phyloP scores from a whole-genome alignment of 352 stramenopile species.

The Phytophthora hybrid region DNA sequence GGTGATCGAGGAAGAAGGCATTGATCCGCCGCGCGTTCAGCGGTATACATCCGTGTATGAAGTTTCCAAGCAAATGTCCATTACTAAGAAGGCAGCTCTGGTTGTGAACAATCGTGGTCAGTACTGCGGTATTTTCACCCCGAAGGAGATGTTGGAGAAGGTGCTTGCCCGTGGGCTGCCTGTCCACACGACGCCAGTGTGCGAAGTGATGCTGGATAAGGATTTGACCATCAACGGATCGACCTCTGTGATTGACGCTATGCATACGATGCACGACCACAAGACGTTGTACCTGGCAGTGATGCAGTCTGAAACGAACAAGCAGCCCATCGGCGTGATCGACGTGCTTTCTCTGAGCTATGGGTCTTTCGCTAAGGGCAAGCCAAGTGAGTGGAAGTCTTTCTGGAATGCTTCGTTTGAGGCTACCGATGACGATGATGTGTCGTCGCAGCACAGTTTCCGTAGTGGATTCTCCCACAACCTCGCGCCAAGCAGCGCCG shows the following conservation, averaged over 20 bases:
- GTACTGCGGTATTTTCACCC: constrained; percentile 97
- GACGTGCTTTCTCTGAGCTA: constrained; percentile 91
- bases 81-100: constrained; percentile 94
- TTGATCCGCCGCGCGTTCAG: constrained; percentile 81
- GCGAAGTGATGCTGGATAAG: constrained; percentile 91
- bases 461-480: constrained; percentile 78
- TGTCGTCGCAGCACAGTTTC: constrained; percentile 85
- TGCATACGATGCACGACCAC: constrained; percentile 91
- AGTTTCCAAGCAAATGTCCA: constrained; percentile 94
- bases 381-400: constrained; percentile 87
- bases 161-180: constrained; percentile 94
- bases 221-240: constrained; percentile 71
- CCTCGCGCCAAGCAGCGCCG: constrained; percentile 43
- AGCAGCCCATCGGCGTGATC: constrained; percentile 79
- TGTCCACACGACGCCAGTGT: constrained; percentile 93
- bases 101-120: constrained; percentile 94
- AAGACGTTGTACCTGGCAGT: constrained; percentile 89
- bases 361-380: constrained; percentile 90
- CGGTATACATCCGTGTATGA: constrained; percentile 93
- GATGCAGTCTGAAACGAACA: constrained; percentile 73
- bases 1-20: constrained; percentile 81
- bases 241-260: constrained; percentile 86
- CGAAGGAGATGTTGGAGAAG: constrained; percentile 97
- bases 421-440: constrained; percentile 74
- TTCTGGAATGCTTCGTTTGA: constrained; percentile 93